phyloP scores from a whole-genome alignment of 352 stramenopile species.

The Phytopythium aichiense region DNA sequence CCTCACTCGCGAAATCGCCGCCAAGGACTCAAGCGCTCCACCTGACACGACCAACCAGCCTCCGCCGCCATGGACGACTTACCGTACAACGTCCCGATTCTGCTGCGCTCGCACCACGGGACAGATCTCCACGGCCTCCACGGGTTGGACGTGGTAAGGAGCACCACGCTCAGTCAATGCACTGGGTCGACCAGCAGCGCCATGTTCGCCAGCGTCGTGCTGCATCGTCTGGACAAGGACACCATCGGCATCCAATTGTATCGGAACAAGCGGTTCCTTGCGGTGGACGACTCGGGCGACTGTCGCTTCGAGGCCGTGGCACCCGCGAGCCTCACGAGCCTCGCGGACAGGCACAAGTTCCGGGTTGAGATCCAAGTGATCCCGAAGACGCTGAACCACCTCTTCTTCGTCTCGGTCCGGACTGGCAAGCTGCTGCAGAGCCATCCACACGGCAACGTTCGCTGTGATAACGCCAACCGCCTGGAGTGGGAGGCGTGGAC shows the following conservation, averaged over 20 bases:
- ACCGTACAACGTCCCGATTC: too few relatives aligned
- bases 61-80: too few relatives aligned
- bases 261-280: constrained; percentile 4
- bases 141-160: too few relatives aligned
- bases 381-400: background rate
- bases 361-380: constrained; percentile 26
- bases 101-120: too few relatives aligned
- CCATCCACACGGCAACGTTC: constrained; percentile 11
- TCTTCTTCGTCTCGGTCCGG: constrained; percentile 30
- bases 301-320: constrained; percentile 12
- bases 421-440: constrained; percentile 25
- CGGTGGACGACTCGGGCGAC: constrained; percentile 2
- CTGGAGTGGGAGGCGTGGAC: constrained; percentile 17
- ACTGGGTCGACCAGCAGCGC: too few relatives aligned
- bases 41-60: too few relatives aligned
- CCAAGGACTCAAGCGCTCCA: too few relatives aligned
- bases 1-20: too few relatives aligned
- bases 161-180: too few relatives aligned
- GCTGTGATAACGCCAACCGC: constrained; percentile 21
- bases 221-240: background rate
- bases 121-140: too few relatives aligned
- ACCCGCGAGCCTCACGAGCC: too few relatives aligned
- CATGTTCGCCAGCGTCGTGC: background rate
- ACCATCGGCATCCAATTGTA: background rate
- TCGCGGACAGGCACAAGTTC: constrained; percentile 28